These are phyloP conservation scores for Debaryomycetaceae sp. DNA, from an alignment of 1,139 yeast genomes.

Conservation along the genomic window DNA sequence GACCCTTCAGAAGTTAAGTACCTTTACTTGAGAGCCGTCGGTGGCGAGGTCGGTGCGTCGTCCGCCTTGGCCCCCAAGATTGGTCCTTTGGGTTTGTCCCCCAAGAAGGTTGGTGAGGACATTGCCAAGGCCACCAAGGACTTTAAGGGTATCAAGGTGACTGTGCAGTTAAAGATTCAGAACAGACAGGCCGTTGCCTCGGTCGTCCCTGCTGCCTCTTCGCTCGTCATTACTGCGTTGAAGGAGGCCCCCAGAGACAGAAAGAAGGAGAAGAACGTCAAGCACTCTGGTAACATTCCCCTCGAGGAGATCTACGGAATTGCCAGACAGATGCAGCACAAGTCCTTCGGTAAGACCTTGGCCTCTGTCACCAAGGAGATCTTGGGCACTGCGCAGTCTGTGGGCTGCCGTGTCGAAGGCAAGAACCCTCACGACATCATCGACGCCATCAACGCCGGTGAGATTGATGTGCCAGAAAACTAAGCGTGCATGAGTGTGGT, in stretches of 20 bases:
- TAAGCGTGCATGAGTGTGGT: conserved; percentile 44
- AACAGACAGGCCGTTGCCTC: conserved; percentile 99
- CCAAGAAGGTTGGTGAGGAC: conserved; percentile 99
- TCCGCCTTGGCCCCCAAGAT: conserved; percentile 99
- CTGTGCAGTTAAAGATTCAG: conserved; percentile 97
- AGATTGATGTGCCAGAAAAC: conserved; percentile 92
- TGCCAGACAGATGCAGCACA: conserved; percentile 96
- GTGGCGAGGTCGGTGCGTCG: conserved; percentile 99
- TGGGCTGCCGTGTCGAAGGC: conserved; percentile 98
- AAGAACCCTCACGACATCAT: conserved; percentile 99
- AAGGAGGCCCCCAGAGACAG: conserved; percentile 99
- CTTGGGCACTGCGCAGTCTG: conserved; percentile 99
- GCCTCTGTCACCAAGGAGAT: conserved; percentile 98
- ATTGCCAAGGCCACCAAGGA: conserved; percentile 99
- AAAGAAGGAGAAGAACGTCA: conserved; percentile 99
- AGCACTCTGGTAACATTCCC: conserved; percentile 99
- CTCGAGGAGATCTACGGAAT: conserved; percentile 94
- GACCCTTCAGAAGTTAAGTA: conserved; percentile 98
- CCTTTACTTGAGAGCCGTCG: conserved; percentile 99
- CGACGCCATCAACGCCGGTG: conserved; percentile 97
- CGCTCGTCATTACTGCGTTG: conserved; percentile 97
- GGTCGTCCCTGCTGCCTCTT: conserved; percentile 99
- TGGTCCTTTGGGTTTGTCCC: conserved; percentile 99
- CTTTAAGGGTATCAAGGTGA: conserved; percentile 98
- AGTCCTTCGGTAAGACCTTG: conserved; percentile 97